Conservation (phyloP, 441 rosid genomes). For the Arabidopsis lyrata region DNA sequence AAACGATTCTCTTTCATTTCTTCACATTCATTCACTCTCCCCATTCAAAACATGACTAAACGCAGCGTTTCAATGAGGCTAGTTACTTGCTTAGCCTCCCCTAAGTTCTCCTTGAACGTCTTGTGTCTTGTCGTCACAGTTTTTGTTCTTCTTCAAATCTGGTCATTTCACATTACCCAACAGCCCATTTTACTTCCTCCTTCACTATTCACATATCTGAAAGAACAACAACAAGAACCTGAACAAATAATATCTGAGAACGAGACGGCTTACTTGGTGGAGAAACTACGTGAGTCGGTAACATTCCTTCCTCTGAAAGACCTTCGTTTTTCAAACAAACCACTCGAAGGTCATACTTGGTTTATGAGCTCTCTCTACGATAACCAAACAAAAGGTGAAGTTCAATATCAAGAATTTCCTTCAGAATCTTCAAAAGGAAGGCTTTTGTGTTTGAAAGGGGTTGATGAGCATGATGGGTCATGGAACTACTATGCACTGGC, state of each 20-base stretch:
- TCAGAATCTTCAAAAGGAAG: slow-evolving; percentile 58
- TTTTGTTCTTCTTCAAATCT: slow-evolving; percentile 58
- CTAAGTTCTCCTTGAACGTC: slow-evolving; percentile 48
- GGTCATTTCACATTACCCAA: slow-evolving; percentile 46
- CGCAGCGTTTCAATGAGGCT: slow-evolving; percentile 30
- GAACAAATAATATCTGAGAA: slow-evolving; percentile 21
- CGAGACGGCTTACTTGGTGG: slow-evolving; percentile 36
- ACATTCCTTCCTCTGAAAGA: slow-evolving; percentile 81
- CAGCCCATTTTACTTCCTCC: slow-evolving; percentile 28
- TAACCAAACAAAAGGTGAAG: slow-evolving; percentile 63
- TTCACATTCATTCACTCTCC: background rate
- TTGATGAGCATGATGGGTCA: slow-evolving; percentile 66
- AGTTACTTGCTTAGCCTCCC: slow-evolving; percentile 38
- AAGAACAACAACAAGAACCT: slow-evolving; percentile 32
- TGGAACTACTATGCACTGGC: slow-evolving; percentile 76
- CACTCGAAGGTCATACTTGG: slow-evolving; percentile 76
- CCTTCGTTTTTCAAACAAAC: slow-evolving; percentile 53
- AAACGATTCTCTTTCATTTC: slow-evolving; percentile 7
- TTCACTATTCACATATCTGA: slow-evolving; percentile 25
- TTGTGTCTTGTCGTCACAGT: slow-evolving; percentile 46
- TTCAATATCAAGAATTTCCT: slow-evolving; percentile 70
- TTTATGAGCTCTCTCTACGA: slow-evolving; percentile 81
- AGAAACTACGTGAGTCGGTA: slow-evolving; percentile 65
- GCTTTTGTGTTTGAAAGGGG: slow-evolving; percentile 68
- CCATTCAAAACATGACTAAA: slow-evolving; percentile 24